Conservation (phyloP, 257 asterid species). For the Ophiorrhiza pumila region DNA sequence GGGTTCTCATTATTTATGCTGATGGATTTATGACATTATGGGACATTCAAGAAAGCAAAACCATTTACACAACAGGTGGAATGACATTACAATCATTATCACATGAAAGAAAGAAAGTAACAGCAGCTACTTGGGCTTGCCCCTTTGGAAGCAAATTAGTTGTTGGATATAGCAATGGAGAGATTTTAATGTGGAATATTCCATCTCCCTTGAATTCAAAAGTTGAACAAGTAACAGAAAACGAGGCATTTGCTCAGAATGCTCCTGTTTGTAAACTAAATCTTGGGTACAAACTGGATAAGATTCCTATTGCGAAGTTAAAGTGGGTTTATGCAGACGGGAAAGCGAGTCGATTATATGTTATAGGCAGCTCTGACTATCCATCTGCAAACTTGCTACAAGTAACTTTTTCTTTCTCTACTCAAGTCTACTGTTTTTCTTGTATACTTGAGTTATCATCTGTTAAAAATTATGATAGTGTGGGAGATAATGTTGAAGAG, state of each 20-base stretch:
- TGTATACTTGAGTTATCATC: neutral
- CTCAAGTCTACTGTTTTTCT: neutral
- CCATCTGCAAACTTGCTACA: slow-evolving; percentile 59
- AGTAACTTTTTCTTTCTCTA: slow-evolving; percentile 32
- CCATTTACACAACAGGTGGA: slow-evolving; percentile 45
- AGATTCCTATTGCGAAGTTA: slow-evolving; percentile 63
- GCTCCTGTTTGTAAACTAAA: slow-evolving; percentile 66
- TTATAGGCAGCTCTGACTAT: slow-evolving; percentile 57
- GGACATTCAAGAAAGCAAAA: slow-evolving; percentile 74
- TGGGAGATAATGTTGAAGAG: neutral
- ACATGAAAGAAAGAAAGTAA: slow-evolving; percentile 71
- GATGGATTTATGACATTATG: slow-evolving; percentile 72
- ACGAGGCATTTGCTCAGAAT: slow-evolving; percentile 38
- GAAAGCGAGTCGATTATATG: slow-evolving; percentile 80
- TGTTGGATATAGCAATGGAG: slow-evolving; percentile 88
- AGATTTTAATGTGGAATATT: slow-evolving; percentile 69
- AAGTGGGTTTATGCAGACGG: slow-evolving; percentile 72
- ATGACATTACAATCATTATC: slow-evolving; percentile 38
- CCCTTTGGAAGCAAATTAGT: slow-evolving; percentile 71
- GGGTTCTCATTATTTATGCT: slow-evolving; percentile 61
- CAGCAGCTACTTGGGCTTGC: slow-evolving; percentile 92
- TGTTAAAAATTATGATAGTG: slow-evolving; percentile 2
- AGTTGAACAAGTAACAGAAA: slow-evolving; percentile 33
- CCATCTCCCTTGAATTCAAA: slow-evolving; percentile 42
- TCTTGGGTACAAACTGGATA: slow-evolving; percentile 84